These are phyloP conservation scores for Fusarium acutatum DNA, from an alignment of 2,329 filamentous ascomycete species.

Conservation along the genomic window DNA sequence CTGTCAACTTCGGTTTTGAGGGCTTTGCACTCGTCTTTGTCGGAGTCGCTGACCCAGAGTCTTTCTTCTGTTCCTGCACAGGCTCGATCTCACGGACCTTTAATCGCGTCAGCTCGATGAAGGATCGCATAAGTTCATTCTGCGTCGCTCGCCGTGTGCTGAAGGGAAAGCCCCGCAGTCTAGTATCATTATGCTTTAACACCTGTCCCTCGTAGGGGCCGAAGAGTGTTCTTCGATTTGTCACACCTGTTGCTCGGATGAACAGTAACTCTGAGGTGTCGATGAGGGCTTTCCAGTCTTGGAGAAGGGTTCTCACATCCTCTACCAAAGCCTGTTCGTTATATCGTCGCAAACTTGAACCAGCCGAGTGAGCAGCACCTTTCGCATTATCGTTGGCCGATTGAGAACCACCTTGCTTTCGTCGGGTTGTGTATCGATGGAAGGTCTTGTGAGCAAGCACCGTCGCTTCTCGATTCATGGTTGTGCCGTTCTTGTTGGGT, in stretches of 20 bases:
- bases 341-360: conserved; percentile 87
- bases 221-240: conserved; percentile 87
- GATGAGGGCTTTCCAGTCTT: conserved; percentile 86
- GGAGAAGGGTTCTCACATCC: conserved; percentile 84
- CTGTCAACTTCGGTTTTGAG: conserved; percentile 71
- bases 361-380: conserved; percentile 91
- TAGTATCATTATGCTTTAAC: conserved; percentile 77
- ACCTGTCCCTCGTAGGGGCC: conserved; percentile 92
- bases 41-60: conserved; percentile 46
- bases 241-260: conserved; percentile 85
- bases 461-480: conserved; percentile 83
- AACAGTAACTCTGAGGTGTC: conserved; percentile 88
- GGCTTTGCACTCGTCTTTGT: conserved; percentile 58
- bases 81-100: conserved; percentile 85
- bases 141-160: conserved; percentile 92
- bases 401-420: conserved; percentile 96
- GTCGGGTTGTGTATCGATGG: conserved; percentile 93
- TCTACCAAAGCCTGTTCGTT: conserved; percentile 90
- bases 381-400: conserved; percentile 95
- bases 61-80: conserved; percentile 59
- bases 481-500: conserved; percentile 70
- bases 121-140: conserved; percentile 91
- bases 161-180: conserved; percentile 90
- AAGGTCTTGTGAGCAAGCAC: conserved; percentile 97
- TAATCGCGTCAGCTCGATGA: conserved; percentile 90